phyloP scores from a whole-genome alignment of 2,329 filamentous ascomycete species.

The Pyrenophora tritici-repentis region DNA sequence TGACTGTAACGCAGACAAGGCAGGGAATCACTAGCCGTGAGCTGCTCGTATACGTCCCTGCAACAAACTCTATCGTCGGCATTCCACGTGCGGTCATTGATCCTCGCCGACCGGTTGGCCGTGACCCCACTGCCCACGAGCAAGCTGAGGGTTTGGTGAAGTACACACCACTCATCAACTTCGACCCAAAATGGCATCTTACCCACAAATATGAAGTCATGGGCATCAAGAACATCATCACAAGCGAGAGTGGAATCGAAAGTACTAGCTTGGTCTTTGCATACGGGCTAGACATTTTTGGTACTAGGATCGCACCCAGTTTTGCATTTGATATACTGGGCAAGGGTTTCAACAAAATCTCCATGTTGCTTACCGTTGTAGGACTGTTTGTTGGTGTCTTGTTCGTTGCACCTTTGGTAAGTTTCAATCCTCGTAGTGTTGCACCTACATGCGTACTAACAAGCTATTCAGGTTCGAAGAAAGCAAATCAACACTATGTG shows the following conservation, averaged over 20 bases:
- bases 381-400: slow-evolving; percentile 78
- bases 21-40: slow-evolving; percentile 89
- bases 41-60: slow-evolving; percentile 77
- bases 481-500: slow-evolving; percentile 72
- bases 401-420: slow-evolving; percentile 82
- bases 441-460: not conserved
- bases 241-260: slow-evolving; percentile 80
- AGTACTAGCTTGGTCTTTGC: slow-evolving; percentile 90
- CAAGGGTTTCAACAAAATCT: slow-evolving; percentile 89
- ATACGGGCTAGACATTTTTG: slow-evolving; percentile 87
- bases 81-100: slow-evolving; percentile 81
- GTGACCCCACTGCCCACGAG: slow-evolving; percentile 80
- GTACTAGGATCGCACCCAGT: slow-evolving; percentile 83
- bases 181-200: slow-evolving; percentile 79
- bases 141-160: slow-evolving; percentile 79
- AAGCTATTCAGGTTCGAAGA: slow-evolving; percentile 52
- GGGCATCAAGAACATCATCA: slow-evolving; percentile 73
- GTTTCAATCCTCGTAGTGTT: slow-evolving; percentile 6
- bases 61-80: slow-evolving; percentile 74
- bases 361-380: slow-evolving; percentile 80
- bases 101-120: slow-evolving; percentile 81
- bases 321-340: slow-evolving; percentile 90
- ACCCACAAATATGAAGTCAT: slow-evolving; percentile 83
- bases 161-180: slow-evolving; percentile 78
- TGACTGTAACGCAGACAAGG: slow-evolving; percentile 84